Evolutionary conservation across 352 stramenopile genomes (phyloP).

Genomic region (Phytophthora pisi): DNA sequence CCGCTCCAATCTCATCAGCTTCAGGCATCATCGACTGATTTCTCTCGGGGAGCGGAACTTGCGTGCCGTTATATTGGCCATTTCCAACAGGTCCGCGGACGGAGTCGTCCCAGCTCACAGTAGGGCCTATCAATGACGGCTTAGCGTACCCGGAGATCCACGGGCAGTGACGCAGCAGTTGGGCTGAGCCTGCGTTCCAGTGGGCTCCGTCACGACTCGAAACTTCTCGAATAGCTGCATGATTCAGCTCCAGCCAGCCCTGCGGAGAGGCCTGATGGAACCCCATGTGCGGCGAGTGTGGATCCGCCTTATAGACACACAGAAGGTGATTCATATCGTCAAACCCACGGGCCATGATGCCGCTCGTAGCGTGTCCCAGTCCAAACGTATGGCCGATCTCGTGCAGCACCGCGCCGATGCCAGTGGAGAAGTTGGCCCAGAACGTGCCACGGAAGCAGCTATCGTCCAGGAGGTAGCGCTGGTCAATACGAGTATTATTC

Average conservation of each 20-base stretch:
- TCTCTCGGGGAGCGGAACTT: slow-evolving; percentile 41
- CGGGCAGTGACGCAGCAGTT: slow-evolving; percentile 51
- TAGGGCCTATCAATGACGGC: slow-evolving; percentile 39
- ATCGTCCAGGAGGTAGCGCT: slow-evolving; percentile 56
- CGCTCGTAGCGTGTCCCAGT: slow-evolving; percentile 55
- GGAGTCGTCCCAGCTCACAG: slow-evolving; percentile 49
- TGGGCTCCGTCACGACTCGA: slow-evolving; percentile 40
- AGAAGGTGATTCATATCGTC: slow-evolving; percentile 76
- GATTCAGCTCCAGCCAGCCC: slow-evolving; percentile 49
- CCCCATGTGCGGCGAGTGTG: slow-evolving; percentile 20
- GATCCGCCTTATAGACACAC: slow-evolving; percentile 46
- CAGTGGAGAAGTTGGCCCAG: slow-evolving; percentile 71
- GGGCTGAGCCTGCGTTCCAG: slow-evolving; percentile 63
- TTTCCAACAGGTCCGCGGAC: slow-evolving; percentile 54
- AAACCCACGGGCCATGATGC: slow-evolving; percentile 77
- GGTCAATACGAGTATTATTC: slow-evolving; percentile 64
- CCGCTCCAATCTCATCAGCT: slow-evolving; percentile 47
- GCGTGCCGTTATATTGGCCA: slow-evolving; percentile 46
- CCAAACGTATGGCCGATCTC: slow-evolving; percentile 70
- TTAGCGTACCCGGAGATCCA: slow-evolving; percentile 58
- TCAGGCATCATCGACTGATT: slow-evolving; percentile 8
- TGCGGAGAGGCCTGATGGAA: slow-evolving; percentile 22
- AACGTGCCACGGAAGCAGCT: slow-evolving; percentile 61
- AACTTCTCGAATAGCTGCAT: slow-evolving; percentile 44
- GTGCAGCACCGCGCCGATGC: slow-evolving; percentile 69